phyloP scores from a whole-genome alignment of 2,329 filamentous ascomycete genomes.

The Colletotrichum spaethianum region DNA sequence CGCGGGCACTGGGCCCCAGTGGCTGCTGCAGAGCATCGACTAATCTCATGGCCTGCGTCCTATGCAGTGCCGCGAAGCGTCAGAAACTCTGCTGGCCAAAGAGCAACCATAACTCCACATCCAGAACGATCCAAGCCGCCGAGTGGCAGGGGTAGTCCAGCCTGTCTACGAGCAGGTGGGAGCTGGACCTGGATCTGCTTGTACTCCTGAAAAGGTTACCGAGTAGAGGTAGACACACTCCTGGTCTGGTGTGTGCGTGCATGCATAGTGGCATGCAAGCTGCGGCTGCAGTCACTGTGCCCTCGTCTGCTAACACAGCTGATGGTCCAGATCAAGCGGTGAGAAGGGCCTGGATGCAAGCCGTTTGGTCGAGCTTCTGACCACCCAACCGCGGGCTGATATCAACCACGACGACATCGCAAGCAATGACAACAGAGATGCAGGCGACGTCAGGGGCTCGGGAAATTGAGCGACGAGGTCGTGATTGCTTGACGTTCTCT shows the following conservation, averaged over 20 bases:
- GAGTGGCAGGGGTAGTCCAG: slow-evolving; percentile 32
- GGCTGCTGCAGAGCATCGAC: slow-evolving; percentile 29
- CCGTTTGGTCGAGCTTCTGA: slow-evolving; percentile 41
- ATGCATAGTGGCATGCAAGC: slow-evolving; percentile 31
- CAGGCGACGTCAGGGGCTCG: slow-evolving; percentile 19
- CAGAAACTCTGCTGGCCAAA: slow-evolving; percentile 26
- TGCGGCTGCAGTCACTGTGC: slow-evolving; percentile 39
- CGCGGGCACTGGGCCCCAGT: slow-evolving; percentile 17
- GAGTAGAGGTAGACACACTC: slow-evolving; percentile 6
- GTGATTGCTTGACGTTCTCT: slow-evolving; percentile 14
- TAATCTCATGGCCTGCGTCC: slow-evolving; percentile 15
- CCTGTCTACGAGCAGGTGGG: slow-evolving; percentile 24
- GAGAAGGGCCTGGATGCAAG: slow-evolving; percentile 36
- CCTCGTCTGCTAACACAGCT: slow-evolving; percentile 33
- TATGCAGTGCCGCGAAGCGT: slow-evolving; percentile 20
- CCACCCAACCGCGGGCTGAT: slow-evolving; percentile 26
- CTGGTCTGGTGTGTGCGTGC: slow-evolving; percentile 27
- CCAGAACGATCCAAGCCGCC: slow-evolving; percentile 25
- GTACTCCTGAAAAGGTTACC: slow-evolving; percentile 12
- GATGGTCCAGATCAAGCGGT: slow-evolving; percentile 35
- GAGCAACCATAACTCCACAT: slow-evolving; percentile 18
- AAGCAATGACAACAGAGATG: slow-evolving; percentile 15
- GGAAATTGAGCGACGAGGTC: slow-evolving; percentile 11
- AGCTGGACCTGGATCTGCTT: slow-evolving; percentile 22
- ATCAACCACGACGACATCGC: slow-evolving; percentile 25